A percentile compares a stretch with the other conserved stretches of the same genome.
Conservation (phyloP, 2,329 filamentous ascomycete genomes). For the Xylariaceae sp. region DNA sequence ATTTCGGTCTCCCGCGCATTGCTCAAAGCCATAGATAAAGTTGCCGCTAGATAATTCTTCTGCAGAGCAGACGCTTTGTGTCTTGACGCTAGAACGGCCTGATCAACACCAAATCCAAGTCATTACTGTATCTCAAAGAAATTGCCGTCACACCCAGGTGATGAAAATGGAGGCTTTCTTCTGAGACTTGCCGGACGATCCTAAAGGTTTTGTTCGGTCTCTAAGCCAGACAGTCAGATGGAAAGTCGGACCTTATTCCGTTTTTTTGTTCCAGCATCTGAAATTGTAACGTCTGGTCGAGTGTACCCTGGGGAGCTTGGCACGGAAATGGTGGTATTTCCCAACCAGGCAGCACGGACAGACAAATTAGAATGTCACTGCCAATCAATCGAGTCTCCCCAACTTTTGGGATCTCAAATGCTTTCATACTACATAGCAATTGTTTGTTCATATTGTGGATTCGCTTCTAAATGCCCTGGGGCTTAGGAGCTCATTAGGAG, state of each 20-base stretch:
- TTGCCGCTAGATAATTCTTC: not conserved
- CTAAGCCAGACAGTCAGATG: slow-evolving; percentile 12
- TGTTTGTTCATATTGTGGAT: slow-evolving; percentile 9
- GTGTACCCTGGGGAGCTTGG: slow-evolving; percentile 25
- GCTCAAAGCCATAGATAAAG: slow-evolving; percentile 2
- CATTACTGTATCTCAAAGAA: not conserved
- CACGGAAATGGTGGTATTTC: slow-evolving; percentile 22
- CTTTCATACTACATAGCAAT: slow-evolving; percentile 5
- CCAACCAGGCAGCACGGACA: slow-evolving; percentile 18
- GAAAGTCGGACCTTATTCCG: slow-evolving; percentile 32
- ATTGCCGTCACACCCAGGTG: slow-evolving; percentile 9
- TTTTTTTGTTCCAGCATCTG: slow-evolving; percentile 20
- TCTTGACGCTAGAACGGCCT: not conserved
- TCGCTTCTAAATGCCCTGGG: not conserved
- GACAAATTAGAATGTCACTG: slow-evolving; percentile 13
- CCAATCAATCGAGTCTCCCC: slow-evolving; percentile 16
- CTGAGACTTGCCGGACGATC: not conserved
- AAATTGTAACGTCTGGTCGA: slow-evolving; percentile 24
- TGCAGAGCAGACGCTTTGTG: slow-evolving; percentile 7
- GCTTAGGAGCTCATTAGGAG: not conserved
- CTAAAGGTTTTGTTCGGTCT: slow-evolving; percentile 4
- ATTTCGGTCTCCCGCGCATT: slow-evolving; percentile 1
- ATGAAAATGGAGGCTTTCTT: not conserved
- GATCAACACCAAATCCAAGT: not conserved
- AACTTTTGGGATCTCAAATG: slow-evolving; percentile 4